Percentiles rank a stretch among this genome's conserved stretches.
These are phyloP conservation scores for Pseudopyricularia cyperi DNA, from an alignment of 2,329 filamentous ascomycete genomes.

Conservation along the genomic window DNA sequence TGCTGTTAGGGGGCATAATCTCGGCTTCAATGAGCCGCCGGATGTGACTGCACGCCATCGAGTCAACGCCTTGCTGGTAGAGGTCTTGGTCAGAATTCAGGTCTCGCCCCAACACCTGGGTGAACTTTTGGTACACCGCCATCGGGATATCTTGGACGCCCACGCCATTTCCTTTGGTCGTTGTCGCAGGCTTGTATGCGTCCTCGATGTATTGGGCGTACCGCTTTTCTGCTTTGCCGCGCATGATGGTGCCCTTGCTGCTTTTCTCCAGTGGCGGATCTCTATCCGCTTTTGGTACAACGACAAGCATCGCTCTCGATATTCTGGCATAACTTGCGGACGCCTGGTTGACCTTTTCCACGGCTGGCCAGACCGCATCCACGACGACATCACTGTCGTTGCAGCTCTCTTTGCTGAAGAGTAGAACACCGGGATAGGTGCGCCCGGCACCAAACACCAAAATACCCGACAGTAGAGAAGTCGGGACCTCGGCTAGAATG, in stretches of 20 bases:
- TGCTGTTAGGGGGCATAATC: background rate
- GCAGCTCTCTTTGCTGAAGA: slow-evolving; percentile 33
- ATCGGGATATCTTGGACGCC: background rate
- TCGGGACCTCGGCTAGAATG: slow-evolving; percentile 25
- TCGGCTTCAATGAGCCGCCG: slow-evolving; percentile 18
- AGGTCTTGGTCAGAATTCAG: slow-evolving; percentile 31
- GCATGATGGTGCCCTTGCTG: slow-evolving; percentile 48
- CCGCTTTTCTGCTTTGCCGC: slow-evolving; percentile 33
- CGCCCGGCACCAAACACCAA: slow-evolving; percentile 48
- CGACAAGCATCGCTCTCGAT: slow-evolving; percentile 33
- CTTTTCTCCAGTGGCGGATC: slow-evolving; percentile 36
- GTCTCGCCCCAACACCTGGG: slow-evolving; percentile 9
- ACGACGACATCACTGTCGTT: slow-evolving; percentile 9
- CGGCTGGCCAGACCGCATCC: slow-evolving; percentile 2
- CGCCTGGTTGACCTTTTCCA: slow-evolving; percentile 33
- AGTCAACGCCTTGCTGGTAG: slow-evolving; percentile 47
- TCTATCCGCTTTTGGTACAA: slow-evolving; percentile 20
- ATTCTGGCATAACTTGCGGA: slow-evolving; percentile 38
- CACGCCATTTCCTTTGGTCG: background rate
- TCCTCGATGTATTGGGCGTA: slow-evolving; percentile 31
- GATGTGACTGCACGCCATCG: slow-evolving; percentile 41
- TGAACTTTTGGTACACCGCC: background rate
- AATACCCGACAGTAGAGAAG: slow-evolving; percentile 32
- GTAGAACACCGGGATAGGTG: slow-evolving; percentile 40
- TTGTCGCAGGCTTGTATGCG: slow-evolving; percentile 22